Percentiles rank a stretch among this genome's conserved stretches.
Evolutionary conservation across 2,329 filamentous ascomycete species (phyloP).

Genomic region (Parascedosporium putredinis): DNA sequence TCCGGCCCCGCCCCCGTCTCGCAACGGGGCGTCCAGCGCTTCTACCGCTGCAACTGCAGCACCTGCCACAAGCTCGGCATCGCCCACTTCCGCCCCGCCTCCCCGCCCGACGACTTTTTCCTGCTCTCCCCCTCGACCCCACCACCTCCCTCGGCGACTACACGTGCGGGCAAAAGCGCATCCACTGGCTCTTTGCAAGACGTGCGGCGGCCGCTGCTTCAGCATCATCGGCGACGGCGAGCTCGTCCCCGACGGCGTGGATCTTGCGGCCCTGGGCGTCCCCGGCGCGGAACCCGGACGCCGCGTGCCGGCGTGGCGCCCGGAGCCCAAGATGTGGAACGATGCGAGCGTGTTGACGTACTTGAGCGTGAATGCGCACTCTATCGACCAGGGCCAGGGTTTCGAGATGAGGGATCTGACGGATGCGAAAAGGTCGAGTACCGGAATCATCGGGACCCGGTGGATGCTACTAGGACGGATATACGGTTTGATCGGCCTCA

Average conservation of each 20-base stretch:
- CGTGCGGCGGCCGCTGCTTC: constrained; percentile 34
- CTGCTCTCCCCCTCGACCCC: background rate
- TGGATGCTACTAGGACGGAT: background rate
- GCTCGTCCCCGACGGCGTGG: constrained; percentile 5
- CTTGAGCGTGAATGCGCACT: constrained; percentile 26
- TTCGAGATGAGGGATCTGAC: constrained; percentile 25
- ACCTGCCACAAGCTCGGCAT: constrained; percentile 37
- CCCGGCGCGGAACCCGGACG: background rate
- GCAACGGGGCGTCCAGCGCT: constrained; percentile 13
- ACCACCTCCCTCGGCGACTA: constrained; percentile 21
- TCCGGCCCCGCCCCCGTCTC: constrained; percentile 12
- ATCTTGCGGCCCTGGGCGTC: background rate
- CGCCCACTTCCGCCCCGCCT: constrained; percentile 31
- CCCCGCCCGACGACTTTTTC: constrained; percentile 8
- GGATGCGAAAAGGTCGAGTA: constrained; percentile 23
- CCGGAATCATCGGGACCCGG: background rate
- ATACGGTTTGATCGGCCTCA: background rate
- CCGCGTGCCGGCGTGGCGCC: background rate
- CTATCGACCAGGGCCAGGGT: constrained; percentile 25
- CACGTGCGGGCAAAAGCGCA: constrained; percentile 18
- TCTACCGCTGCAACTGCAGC: constrained; percentile 35
- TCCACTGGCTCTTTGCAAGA: constrained; percentile 34
- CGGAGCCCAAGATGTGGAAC: background rate
- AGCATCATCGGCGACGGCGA: constrained; percentile 25
- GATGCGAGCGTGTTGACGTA: constrained; percentile 14